phyloP scores from a whole-genome alignment of 2,329 filamentous ascomycete species.

The Penicillium griseofulvum region DNA sequence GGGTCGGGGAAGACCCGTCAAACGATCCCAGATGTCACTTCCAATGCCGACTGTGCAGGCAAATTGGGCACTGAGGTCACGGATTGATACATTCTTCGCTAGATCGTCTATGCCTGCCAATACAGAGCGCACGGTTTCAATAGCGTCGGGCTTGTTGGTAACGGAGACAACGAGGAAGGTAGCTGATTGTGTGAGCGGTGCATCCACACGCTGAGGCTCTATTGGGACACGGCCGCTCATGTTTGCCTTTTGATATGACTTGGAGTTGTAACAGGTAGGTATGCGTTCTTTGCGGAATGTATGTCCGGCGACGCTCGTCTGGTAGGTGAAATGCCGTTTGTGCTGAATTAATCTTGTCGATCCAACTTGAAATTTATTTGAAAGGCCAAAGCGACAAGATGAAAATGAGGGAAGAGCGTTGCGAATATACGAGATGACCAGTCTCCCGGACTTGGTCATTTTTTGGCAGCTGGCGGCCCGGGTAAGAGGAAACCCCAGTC shows the following conservation, averaged over 20 bases:
- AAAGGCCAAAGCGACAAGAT: background rate
- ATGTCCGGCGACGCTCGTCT: background rate
- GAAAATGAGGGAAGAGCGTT: background rate
- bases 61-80: constrained; percentile 48
- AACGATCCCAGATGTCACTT: constrained; percentile 50
- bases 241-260: background rate
- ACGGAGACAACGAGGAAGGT: constrained; percentile 55
- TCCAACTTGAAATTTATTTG: background rate
- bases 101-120: constrained; percentile 48
- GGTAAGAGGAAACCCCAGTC: background rate
- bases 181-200: constrained; percentile 52
- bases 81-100: constrained; percentile 54
- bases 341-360: background rate
- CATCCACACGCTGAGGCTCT: constrained; percentile 49
- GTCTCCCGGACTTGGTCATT: background rate
- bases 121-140: constrained; percentile 45
- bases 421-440: background rate
- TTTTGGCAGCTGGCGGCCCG: background rate
- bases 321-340: background rate
- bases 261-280: background rate
- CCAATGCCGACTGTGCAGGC: constrained; percentile 57
- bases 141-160: constrained; percentile 34
- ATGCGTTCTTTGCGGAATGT: background rate
- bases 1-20: constrained; percentile 49
- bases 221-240: constrained; percentile 28